Evolutionary conservation across 768 basidiomycete species (phyloP), one percentile per base, ranked within the genome.

Genomic region (Leccinum boreale): DNA sequence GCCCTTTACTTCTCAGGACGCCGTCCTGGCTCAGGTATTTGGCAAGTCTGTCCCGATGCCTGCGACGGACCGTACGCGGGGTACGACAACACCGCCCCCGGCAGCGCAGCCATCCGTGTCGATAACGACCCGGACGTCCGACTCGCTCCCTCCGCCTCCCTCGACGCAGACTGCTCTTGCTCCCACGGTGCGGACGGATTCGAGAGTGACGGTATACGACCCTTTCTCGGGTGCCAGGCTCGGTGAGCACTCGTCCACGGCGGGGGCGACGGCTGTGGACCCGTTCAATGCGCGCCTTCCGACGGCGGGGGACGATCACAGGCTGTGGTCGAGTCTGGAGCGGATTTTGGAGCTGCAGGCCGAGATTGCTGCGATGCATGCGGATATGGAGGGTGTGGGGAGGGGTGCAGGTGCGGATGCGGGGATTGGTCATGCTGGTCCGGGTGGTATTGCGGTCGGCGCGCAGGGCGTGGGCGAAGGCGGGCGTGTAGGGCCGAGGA

Each of bases 271-370:
- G 44, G 62, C 58, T 24, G 57, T 50, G 6, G 63, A 68, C 15
- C 55, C 9, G 10, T 55, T 15, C 11, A 29, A 35, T 46, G 24
- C 50, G 4, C 52, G 58, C 36, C 53, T 66, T 50, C 60, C 53
- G 54, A 50, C 52, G 0, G 52, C 52, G 17, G 73, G 71, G 49
- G 79, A 72, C 49, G 79, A 79, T 60, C 81, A 81, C 52, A 82
- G 80, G 53, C 68, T 88, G 50, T 92, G 90, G 90, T 65, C 79
- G 0, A 84, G 86, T 59, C 79, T 92, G 15, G 82, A 83, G 19
- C 79, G 78, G 46, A 85, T 92, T n/a, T 69, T 89, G 60, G 85
- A 85, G 36, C 71, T 92, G 29, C 89, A 92, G 68, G 83, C 80
- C 55, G 83, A 89, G 61, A 83, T 92, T 33, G 85, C 89, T 5